Conservation (phyloP, 75 land plant species). For the Pinus taeda region DNA sequence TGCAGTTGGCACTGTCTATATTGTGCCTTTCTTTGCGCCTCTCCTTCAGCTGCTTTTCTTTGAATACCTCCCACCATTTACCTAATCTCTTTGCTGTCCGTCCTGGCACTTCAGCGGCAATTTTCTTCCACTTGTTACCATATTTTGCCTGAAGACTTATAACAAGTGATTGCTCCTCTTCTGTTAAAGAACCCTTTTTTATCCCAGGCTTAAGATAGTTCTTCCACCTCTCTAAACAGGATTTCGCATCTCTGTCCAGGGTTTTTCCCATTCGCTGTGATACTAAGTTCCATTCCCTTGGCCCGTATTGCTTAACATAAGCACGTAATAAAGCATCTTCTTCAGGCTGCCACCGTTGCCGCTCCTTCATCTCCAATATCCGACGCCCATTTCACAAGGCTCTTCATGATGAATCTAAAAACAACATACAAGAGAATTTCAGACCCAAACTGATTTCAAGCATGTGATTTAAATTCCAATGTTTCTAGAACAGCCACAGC, state of each 20-base stretch:
- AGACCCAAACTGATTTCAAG: background rate
- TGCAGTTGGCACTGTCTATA: background rate
- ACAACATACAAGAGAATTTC: conserved; percentile 1
- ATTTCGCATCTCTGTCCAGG: conserved; percentile 63
- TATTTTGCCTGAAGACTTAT: conserved; percentile 71
- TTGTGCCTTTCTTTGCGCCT: conserved; percentile 18
- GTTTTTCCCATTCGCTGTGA: conserved; percentile 31
- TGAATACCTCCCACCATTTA: conserved; percentile 71
- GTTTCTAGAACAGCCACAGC: background rate
- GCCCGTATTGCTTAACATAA: conserved; percentile 50
- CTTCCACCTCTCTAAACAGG: conserved; percentile 66
- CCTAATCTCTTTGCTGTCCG: conserved; percentile 60
- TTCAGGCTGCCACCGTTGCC: conserved; percentile 55
- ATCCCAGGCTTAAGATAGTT: conserved; percentile 69
- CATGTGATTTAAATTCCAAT: background rate
- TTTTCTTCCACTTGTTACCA: conserved; percentile 88
- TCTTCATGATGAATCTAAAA: conserved; percentile 9
- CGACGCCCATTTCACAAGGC: conserved; percentile 13
- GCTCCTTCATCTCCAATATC: conserved; percentile 37
- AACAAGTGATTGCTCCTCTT: conserved; percentile 67
- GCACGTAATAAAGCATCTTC: conserved; percentile 47
- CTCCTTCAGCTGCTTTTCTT: conserved; percentile 46
- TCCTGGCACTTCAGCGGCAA: conserved; percentile 61
- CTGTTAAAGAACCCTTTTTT: conserved; percentile 51
- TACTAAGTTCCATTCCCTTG: conserved; percentile 42